Evolutionary conservation across 2,329 filamentous ascomycete species (phyloP), one percentile per base, ranked within the genome.

Genomic region (Exophiala bonariae): DNA sequence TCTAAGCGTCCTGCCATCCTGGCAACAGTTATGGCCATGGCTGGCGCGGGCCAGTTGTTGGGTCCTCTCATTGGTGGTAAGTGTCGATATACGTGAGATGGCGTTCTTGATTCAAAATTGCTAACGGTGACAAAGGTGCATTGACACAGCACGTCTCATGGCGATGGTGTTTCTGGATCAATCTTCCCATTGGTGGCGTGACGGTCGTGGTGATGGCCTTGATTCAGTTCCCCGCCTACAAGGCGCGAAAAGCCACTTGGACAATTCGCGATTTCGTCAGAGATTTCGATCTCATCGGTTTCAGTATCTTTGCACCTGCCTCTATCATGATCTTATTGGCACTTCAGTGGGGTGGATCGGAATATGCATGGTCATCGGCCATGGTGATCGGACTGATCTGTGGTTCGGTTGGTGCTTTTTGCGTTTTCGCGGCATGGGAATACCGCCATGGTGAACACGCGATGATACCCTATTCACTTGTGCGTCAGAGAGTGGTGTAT

Each of bases 11-110:
- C 70, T 2, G 57, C 61, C 3, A 65, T 63, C 37, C 61, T 63
- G 14, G 67, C 61, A 5, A 49, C 61, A 13, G 60, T 67, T 26
- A 57, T 57, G 18, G 49, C 52, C 28, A 52, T 60, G 17, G 66
- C 65, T 49, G 65, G 65, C 1, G 56, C 74, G 13, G 62, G 67
- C 1, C 69, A 66, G 7, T 66, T 71, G 3, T 44, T 63, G 9
- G 71, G 67, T 3, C 70, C 71, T 1, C 52, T 75, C 51, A 62
- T 76, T 49, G 74, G 74, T 10, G 70, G 70, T n/a, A n/a, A n/a
- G n/a, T n/a, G n/a, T n/a, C n/a, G n/a, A n/a, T n/a, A n/a, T n/a
- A n/a, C n/a, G n/a, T n/a, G n/a, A n/a, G n/a, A n/a, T n/a, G n/a
- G n/a, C n/a, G n/a, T n/a, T n/a, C n/a, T n/a, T n/a, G n/a, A n/a